A percentile compares a stretch with the other conserved stretches of the same genome.
Conservation (phyloP, 1,284 basidiomycete genomes). For the Hemileia vastatrix region DNA sequence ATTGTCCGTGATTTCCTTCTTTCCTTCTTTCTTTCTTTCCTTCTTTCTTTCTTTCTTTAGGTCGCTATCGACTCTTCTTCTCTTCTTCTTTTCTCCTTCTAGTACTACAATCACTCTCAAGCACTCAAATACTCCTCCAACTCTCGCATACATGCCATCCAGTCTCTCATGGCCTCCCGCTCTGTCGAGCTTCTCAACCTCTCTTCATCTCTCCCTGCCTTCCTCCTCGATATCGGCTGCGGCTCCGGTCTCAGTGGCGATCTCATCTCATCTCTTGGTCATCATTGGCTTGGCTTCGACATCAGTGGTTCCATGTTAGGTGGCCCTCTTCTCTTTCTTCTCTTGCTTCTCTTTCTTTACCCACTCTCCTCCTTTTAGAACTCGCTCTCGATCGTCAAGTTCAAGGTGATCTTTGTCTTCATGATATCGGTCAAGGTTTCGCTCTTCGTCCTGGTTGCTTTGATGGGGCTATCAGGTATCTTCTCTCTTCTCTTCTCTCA, state of each 20-base stretch:
- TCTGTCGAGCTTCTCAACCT: constrained; percentile 83
- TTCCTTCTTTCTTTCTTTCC: not conserved
- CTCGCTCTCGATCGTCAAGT: constrained; percentile 86
- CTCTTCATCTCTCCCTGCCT: constrained; percentile 51
- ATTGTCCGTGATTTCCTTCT: constrained; percentile 55
- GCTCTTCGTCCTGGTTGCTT: constrained; percentile 90
- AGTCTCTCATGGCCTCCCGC: constrained; percentile 94
- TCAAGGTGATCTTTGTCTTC: constrained; percentile 65
- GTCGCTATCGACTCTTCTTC: constrained; percentile 18
- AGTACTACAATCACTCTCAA: constrained; percentile 96
- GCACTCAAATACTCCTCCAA: constrained; percentile 95
- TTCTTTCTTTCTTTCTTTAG: not conserved
- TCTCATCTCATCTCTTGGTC: constrained; percentile 86
- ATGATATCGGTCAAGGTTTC: constrained; percentile 48
- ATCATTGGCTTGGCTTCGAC: constrained; percentile 90
- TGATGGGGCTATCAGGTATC: constrained; percentile 90
- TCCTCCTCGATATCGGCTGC: constrained; percentile 91
- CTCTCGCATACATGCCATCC: constrained; percentile 90
- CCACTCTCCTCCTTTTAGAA: constrained; percentile 52
- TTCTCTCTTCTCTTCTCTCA: constrained; percentile 19
- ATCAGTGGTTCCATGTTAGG: constrained; percentile 95
- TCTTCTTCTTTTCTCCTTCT: constrained; percentile 25
- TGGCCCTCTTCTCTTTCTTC: constrained; percentile 46
- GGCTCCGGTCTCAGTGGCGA: constrained; percentile 97
- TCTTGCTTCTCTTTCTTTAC: not conserved